phyloP scores from a whole-genome alignment of 495 filamentous ascomycete species.

The Daldinia bambusicola region DNA sequence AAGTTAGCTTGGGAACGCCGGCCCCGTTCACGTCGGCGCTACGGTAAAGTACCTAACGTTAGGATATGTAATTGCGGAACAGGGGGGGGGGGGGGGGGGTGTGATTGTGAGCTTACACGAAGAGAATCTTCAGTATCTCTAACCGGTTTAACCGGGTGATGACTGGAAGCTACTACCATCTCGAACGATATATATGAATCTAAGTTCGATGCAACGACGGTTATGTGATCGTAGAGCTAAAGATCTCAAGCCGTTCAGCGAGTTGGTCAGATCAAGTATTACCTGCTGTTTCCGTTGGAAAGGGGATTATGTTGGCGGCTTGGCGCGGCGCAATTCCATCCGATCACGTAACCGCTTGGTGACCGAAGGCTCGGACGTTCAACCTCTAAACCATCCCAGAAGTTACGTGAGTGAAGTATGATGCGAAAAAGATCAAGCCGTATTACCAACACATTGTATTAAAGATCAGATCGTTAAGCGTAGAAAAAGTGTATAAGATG shows the following conservation, averaged over 20 bases:
- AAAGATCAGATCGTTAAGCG: not conserved
- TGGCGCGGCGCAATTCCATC: conserved; percentile 24
- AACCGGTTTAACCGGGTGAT: not conserved
- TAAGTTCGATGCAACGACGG: not conserved
- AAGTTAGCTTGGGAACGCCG: conserved; percentile 30
- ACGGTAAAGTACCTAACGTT: conserved; percentile 1
- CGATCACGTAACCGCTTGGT: conserved; percentile 35
- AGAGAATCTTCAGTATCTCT: conserved; percentile 20
- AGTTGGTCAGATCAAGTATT: not conserved
- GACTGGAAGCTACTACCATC: not conserved
- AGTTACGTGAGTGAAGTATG: not conserved
- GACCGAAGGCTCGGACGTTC: not conserved
- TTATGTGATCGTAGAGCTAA: conserved; percentile 20
- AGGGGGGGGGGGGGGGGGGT: not conserved
- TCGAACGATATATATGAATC: not conserved
- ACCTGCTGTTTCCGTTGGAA: not conserved
- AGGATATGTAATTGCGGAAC: not conserved
- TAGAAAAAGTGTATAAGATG: not conserved
- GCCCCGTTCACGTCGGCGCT: conserved; percentile 37
- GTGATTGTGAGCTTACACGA: conserved; percentile 16
- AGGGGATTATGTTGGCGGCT: not conserved
- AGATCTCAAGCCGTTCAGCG: not conserved
- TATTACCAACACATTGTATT: not conserved
- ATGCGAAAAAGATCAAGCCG: not conserved
- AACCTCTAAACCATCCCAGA: not conserved